A percentile compares a stretch with the other conserved stretches of the same genome.
phyloP scores from a whole-genome alignment of 2,329 filamentous ascomycete genomes.

The Raffaelea ambrosiae region DNA sequence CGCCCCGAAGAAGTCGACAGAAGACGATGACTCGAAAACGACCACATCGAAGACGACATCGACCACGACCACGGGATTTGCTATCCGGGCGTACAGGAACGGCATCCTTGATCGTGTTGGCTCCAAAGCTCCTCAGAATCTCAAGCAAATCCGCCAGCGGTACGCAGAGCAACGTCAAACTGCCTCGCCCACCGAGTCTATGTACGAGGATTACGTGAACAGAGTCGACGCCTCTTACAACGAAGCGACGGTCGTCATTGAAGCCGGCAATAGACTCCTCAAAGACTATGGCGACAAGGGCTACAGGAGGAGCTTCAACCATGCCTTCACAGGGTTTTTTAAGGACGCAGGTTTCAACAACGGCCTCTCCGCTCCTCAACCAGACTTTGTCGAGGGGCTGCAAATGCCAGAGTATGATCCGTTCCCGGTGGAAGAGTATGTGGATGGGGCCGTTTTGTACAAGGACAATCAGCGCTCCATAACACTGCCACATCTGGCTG shows the following conservation, averaged over 20 bases:
- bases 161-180: conserved; percentile 2
- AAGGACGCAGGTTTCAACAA: conserved; percentile 19
- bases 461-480: not conserved
- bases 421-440: not conserved
- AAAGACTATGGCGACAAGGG: conserved; percentile 9
- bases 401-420: not conserved
- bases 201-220: conserved; percentile 9
- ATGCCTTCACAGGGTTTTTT: conserved; percentile 15
- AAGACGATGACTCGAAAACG: too few species aligned
- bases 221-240: conserved; percentile 5
- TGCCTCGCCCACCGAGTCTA: conserved; percentile 8
- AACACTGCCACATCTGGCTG: not conserved
- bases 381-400: not conserved
- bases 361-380: not conserved
- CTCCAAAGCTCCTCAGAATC: conserved; percentile 12
- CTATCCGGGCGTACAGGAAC: conserved; percentile 8
- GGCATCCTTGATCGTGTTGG: conserved; percentile 6
- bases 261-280: conserved; percentile 9
- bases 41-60: too few species aligned
- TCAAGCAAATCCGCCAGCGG: conserved; percentile 8
- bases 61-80: conserved; percentile 2
- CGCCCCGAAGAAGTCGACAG: too few species aligned
- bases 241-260: conserved; percentile 12
- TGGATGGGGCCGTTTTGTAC: not conserved
- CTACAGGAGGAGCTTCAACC: not conserved